phyloP scores from a whole-genome alignment of 352 stramenopile species.

The Phytophthora uliginosa region DNA sequence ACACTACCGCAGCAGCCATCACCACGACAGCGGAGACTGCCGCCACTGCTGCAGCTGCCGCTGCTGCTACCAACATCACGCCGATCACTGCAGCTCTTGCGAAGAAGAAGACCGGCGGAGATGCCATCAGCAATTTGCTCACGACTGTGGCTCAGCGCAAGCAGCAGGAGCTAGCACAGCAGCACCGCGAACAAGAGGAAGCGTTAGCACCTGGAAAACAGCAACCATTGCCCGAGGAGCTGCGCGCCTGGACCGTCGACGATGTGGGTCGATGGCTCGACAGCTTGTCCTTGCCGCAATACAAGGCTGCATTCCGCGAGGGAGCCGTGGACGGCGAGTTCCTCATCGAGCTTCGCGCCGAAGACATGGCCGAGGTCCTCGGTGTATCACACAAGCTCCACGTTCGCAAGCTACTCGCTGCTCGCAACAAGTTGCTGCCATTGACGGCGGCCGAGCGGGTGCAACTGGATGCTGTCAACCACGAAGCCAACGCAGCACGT shows the following conservation, averaged over 20 bases:
- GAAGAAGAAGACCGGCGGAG: constrained; percentile 71
- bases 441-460: constrained; percentile 77
- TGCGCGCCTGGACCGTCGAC: constrained; percentile 90
- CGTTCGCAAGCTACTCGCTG: constrained; percentile 90
- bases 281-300: constrained; percentile 90
- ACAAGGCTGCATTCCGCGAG: constrained; percentile 92
- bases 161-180: constrained; percentile 72
- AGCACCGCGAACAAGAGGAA: constrained; percentile 69
- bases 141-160: constrained; percentile 74
- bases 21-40: constrained; percentile 91
- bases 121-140: constrained; percentile 76
- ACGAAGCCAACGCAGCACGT: constrained; percentile 55
- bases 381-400: constrained; percentile 94
- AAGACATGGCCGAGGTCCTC: constrained; percentile 93
- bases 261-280: constrained; percentile 95
- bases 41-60: constrained; percentile 85
- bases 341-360: constrained; percentile 92
- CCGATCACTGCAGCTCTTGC: constrained; percentile 37
- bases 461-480: constrained; percentile 72
- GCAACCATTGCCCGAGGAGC: constrained; percentile 77
- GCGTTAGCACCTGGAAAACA: constrained; percentile 52
- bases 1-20: constrained; percentile 92
- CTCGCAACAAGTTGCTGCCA: constrained; percentile 91
- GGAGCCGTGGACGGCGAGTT: constrained; percentile 94
- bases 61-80: constrained; percentile 90